Conservation (phyloP, 2,329 filamentous ascomycete genomes). For the Parascedosporium putredinis region DNA sequence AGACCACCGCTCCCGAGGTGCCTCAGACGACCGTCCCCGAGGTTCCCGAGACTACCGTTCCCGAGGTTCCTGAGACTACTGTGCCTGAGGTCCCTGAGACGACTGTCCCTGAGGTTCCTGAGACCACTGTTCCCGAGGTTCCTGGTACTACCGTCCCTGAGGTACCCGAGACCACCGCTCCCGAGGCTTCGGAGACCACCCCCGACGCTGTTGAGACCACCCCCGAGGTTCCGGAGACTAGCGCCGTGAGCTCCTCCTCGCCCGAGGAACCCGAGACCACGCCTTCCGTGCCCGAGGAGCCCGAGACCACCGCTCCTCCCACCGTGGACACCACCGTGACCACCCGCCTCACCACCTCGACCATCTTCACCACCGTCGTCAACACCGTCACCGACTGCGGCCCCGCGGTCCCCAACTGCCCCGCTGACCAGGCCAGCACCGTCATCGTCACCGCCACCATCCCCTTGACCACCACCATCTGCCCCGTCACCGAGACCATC, state of each 20-base stretch:
- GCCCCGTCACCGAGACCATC: slow-evolving; percentile 47
- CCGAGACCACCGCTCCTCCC: slow-evolving; percentile 13
- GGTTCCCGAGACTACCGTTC: slow-evolving; percentile 5
- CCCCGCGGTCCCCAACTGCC: slow-evolving; percentile 39
- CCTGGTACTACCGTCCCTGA: slow-evolving; percentile 7
- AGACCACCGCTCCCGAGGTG: slow-evolving; percentile 15
- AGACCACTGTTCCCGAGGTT: slow-evolving; percentile 10
- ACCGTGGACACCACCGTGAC: slow-evolving; percentile 15
- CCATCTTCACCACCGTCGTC: slow-evolving; percentile 38
- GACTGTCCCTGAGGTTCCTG: slow-evolving; percentile 11
- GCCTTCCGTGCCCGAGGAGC: too few relatives aligned
- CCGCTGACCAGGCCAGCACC: slow-evolving; percentile 31
- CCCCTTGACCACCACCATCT: slow-evolving; percentile 48
- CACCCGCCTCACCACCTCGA: slow-evolving; percentile 35
- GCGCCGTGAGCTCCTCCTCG: slow-evolving; percentile 11
- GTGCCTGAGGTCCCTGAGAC: slow-evolving; percentile 8
- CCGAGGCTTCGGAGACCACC: slow-evolving; percentile 13
- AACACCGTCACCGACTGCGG: slow-evolving; percentile 41
- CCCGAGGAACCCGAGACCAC: too few relatives aligned
- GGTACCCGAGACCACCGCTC: slow-evolving; percentile 11
- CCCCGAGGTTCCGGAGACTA: slow-evolving; percentile 14
- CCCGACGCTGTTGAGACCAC: too few relatives aligned
- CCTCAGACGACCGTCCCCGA: slow-evolving; percentile 10
- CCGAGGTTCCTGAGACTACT: slow-evolving; percentile 14
- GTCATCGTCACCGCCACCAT: slow-evolving; percentile 43